phyloP scores from a whole-genome alignment of 2,329 filamentous ascomycete genomes.

The Sporothrix inflata region DNA sequence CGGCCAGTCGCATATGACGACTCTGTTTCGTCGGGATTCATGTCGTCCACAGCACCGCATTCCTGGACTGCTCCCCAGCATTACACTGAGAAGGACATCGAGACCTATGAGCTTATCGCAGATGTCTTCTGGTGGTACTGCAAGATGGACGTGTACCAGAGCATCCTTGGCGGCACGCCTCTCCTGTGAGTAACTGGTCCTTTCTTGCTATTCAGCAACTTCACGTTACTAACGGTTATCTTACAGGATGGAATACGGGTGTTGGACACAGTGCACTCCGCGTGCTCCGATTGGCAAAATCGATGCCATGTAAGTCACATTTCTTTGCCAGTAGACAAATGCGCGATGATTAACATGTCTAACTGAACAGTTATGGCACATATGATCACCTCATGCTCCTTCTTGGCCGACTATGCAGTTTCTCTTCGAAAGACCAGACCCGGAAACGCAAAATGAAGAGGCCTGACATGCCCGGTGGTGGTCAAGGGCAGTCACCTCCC shows the following conservation, averaged over 20 bases:
- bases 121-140: constrained; percentile 96
- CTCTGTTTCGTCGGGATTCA: neutral
- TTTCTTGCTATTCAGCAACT: constrained; percentile 24
- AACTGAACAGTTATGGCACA: constrained; percentile 68
- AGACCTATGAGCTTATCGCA: constrained; percentile 76
- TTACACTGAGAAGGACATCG: constrained; percentile 66
- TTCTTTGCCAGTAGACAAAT: neutral
- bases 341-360: neutral
- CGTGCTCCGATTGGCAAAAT: constrained; percentile 76
- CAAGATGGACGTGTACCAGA: constrained; percentile 93
- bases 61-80: constrained; percentile 35
- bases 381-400: constrained; percentile 86
- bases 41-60: neutral
- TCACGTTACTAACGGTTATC: neutral
- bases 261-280: constrained; percentile 87
- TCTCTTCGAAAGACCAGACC: constrained; percentile 73
- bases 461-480: constrained; percentile 31
- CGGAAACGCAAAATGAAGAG: constrained; percentile 74
- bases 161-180: constrained; percentile 81
- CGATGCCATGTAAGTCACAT: constrained; percentile 65
- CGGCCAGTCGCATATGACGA: constrained; percentile 44
- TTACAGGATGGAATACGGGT: constrained; percentile 72
- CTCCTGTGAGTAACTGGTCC: constrained; percentile 70
- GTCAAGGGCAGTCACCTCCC: constrained; percentile 46
- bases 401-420: constrained; percentile 77